These are phyloP conservation scores for Talaromyces sp. DNA, from an alignment of 2,329 filamentous ascomycete species.

Conservation along the genomic window DNA sequence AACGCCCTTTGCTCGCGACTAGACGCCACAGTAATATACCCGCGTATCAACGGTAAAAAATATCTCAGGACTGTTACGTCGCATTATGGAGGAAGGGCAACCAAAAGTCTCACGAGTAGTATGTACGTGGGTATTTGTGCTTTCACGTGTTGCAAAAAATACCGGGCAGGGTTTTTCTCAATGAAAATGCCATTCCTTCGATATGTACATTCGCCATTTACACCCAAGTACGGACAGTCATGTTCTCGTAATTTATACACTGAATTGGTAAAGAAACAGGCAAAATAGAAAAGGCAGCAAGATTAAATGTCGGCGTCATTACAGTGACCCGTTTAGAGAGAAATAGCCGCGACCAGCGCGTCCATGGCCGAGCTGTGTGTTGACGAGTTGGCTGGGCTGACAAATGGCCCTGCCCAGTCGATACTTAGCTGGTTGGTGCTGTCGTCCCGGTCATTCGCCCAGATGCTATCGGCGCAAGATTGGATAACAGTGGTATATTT, in stretches of 20 bases:
- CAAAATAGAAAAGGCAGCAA: not conserved
- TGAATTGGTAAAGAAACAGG: not conserved
- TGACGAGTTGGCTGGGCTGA: slow-evolving; percentile 47
- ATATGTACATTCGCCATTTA: not conserved
- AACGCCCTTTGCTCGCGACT: not conserved
- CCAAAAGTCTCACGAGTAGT: not conserved
- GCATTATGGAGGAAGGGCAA: not conserved
- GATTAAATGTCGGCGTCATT: not conserved
- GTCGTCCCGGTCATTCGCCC: slow-evolving; percentile 51
- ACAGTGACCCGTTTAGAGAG: not conserved
- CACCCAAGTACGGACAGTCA: not conserved
- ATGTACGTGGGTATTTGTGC: not conserved
- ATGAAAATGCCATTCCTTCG: not conserved
- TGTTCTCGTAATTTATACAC: not conserved
- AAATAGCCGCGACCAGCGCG: slow-evolving; percentile 56
- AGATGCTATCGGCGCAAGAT: slow-evolving; percentile 61
- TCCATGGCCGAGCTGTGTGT: slow-evolving; percentile 64
- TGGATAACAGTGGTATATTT: slow-evolving; percentile 52
- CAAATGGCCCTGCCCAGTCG: slow-evolving; percentile 60
- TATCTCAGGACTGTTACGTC: not conserved
- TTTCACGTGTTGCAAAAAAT: not conserved
- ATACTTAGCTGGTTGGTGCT: slow-evolving; percentile 51
- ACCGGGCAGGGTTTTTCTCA: not conserved
- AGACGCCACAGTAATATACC: not conserved
- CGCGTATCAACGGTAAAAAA: not conserved